Conservation (phyloP, 1,284 basidiomycete genomes). For the Tremellales sp. region DNA sequence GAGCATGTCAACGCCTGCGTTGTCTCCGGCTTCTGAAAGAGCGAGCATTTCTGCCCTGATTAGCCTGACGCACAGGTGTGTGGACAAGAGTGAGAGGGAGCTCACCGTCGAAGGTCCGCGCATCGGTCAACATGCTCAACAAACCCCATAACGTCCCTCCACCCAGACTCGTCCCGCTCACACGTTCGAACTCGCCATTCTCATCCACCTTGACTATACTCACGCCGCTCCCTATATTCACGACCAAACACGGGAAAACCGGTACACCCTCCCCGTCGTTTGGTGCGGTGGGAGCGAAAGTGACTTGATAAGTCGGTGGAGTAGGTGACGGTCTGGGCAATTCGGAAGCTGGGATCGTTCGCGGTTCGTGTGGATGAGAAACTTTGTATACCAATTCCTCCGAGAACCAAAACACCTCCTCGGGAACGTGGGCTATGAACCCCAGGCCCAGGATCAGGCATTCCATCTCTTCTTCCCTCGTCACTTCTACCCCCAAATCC, state of each 20-base stretch:
- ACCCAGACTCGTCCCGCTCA: conserved; percentile 93
- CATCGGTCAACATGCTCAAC: conserved; percentile 87
- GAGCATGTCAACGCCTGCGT: conserved; percentile 94
- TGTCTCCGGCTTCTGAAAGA: conserved; percentile 89
- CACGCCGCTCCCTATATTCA: conserved; percentile 97
- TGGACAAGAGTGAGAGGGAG: conserved; percentile 13
- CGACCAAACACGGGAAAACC: conserved; percentile 91
- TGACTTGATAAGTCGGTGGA: conserved; percentile 83
- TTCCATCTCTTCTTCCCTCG: conserved; percentile 96
- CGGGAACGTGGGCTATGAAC: conserved; percentile 91
- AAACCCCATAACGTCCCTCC: conserved; percentile 99
- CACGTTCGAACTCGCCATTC: conserved; percentile 90
- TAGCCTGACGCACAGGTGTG: conserved; percentile 4
- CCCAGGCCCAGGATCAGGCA: conserved; percentile 95
- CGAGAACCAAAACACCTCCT: conserved; percentile 98
- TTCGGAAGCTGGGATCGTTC: conserved; percentile 38
- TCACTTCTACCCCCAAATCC: conserved; percentile 78
- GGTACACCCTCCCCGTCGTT: conserved; percentile 55
- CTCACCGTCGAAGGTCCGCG: conserved; percentile 92
- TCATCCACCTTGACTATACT: conserved; percentile 97
- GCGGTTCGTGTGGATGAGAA: conserved; percentile 53
- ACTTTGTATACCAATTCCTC: conserved; percentile 89
- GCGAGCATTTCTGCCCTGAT: conserved; percentile 80
- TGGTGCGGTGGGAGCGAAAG: conserved; percentile 67
- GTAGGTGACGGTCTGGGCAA: conserved; percentile 87